Evolutionary conservation across 176 grass and related monocot species (phyloP), one percentile per base, ranked within the genome.

Genomic region (Bolboschoenus planiculmis): DNA sequence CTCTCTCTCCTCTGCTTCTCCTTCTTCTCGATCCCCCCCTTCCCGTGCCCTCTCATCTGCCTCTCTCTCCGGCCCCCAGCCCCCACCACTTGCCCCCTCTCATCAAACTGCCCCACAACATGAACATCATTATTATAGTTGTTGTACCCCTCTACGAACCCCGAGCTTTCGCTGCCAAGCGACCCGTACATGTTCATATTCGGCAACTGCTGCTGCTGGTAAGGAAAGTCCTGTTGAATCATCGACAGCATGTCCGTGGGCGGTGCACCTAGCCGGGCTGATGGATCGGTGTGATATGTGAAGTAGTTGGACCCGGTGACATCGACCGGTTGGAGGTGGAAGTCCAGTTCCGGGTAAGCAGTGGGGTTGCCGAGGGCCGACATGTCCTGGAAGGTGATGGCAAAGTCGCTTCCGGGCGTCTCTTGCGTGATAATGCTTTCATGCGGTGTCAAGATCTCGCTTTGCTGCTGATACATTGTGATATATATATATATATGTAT

Each of bases 351-450:
- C 6, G 56, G 43, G 56, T 62, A 82, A n/a, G n/a, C 50, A 18
- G 0, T 48, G 2, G 56, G 56, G 56, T 60, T 82, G 20, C n/a
- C 36, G 1, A 82, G 18, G 18, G 31, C 36, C 18, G 57, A 44
- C 37, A 81, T 43, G 79, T 82, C 79, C 1, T 29, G n/a, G 79
- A 64, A 62, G 78, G 36, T 59, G 5, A 80, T 80, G 5, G 57
- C 23, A 0, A 82, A 81, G 21, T 81, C 79, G 5, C 36, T 37
- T 9, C 56, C 57, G 2, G 79, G 21, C 16, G 18, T n/a, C 37
- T 82, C 79, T 63, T 82, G 57, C 5, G 79, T 82, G 57, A 82
- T 63, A 35, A 82, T 82, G 79, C 79, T 82, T 30, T 65, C 79
- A 29, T 81, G 79, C 2, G 56, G 79, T 15, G 56, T 81, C 35